A percentile compares a stretch with the other conserved stretches of the same genome.
Evolutionary conservation across 345 rosid species (phyloP).

Genomic region (Anacardium occidentale): DNA sequence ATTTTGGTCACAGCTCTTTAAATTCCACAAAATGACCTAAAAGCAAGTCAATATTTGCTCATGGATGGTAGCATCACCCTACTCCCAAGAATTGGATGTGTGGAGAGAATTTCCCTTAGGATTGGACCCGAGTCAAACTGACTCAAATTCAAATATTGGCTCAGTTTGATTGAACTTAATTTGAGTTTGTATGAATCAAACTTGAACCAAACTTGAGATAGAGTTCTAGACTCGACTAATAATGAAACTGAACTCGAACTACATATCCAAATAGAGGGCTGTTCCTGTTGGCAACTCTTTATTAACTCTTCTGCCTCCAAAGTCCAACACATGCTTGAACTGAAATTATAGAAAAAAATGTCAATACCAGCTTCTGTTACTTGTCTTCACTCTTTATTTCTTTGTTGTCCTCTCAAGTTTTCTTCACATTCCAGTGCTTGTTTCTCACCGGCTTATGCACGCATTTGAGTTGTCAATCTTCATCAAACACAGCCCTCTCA

Average conservation of each 20-base stretch:
- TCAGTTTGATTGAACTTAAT: too few relatives aligned
- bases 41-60: neutral
- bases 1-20: neutral
- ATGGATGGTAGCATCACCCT: too few relatives aligned
- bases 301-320: neutral
- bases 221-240: too few relatives aligned
- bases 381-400: slow-evolving; percentile 60
- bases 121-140: too few relatives aligned
- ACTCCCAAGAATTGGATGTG: too few relatives aligned
- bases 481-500: slow-evolving; percentile 88
- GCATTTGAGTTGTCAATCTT: slow-evolving; percentile 63
- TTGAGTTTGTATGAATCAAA: too few relatives aligned
- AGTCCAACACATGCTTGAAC: neutral
- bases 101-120: too few relatives aligned
- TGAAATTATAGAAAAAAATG: slow-evolving; percentile 30
- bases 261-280: slow-evolving; percentile 1
- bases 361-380: slow-evolving; percentile 42
- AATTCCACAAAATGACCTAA: neutral
- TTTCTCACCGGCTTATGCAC: slow-evolving; percentile 40
- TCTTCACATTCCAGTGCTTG: slow-evolving; percentile 27
- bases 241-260: too few relatives aligned
- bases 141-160: too few relatives aligned
- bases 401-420: slow-evolving; percentile 44
- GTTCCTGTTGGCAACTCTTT: neutral
- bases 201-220: too few relatives aligned